These are phyloP conservation scores for Cryptomeria japonica DNA, from an alignment of 75 land plant species.

Conservation along the genomic window DNA sequence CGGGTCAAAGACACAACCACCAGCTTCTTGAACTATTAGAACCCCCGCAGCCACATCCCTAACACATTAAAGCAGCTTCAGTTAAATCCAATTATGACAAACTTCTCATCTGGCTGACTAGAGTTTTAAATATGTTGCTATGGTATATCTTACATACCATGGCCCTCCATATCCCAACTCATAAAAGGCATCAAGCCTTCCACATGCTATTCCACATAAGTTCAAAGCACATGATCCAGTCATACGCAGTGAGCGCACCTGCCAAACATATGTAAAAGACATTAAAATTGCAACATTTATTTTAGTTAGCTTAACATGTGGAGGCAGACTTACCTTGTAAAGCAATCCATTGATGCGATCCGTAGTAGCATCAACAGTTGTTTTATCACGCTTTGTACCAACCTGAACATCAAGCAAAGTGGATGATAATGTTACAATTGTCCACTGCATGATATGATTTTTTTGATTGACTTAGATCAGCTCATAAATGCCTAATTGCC, in stretches of 20 bases:
- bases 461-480: background rate
- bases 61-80: background rate
- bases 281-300: background rate
- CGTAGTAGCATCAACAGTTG: conserved; percentile 72
- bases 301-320: background rate
- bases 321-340: conserved; percentile 58
- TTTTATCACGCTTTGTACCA: conserved; percentile 84
- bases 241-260: conserved; percentile 95
- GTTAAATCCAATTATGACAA: background rate
- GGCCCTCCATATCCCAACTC: conserved; percentile 96
- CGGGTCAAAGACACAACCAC: conserved; percentile 94
- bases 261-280: conserved; percentile 9
- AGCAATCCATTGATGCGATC: conserved; percentile 74
- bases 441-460: background rate
- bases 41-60: conserved; percentile 98
- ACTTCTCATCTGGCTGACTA: background rate
- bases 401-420: conserved; percentile 32
- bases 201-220: conserved; percentile 94
- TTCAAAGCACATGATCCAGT: conserved; percentile 94
- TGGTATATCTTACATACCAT: conserved; percentile 51
- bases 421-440: background rate
- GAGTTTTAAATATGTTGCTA: background rate
- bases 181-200: conserved; percentile 91
- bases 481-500: background rate
- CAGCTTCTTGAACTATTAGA: conserved; percentile 92